Conservation (phyloP, 1,284 basidiomycete species). For the Ustanciosporium gigantosporum region DNA sequence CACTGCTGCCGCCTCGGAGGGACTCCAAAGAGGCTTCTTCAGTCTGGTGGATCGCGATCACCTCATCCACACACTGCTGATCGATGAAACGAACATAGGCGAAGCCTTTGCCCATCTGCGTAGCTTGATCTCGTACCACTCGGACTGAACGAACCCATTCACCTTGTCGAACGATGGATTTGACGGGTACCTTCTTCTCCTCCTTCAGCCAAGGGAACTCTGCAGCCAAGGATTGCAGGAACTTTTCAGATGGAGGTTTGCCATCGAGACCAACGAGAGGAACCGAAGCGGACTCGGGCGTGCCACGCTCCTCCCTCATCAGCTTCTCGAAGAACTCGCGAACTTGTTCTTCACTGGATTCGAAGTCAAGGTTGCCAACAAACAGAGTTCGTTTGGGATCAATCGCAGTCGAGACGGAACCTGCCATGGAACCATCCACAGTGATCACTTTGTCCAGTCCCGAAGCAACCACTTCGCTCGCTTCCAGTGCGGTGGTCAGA, state of each 20-base stretch:
- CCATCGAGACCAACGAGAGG: constrained; percentile 31
- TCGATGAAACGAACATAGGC: constrained; percentile 86
- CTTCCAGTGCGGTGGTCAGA: constrained; percentile 44
- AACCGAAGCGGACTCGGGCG: constrained; percentile 29
- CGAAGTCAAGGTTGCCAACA: constrained; percentile 91
- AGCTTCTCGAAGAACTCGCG: constrained; percentile 83
- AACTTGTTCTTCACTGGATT: constrained; percentile 85
- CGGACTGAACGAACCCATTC: constrained; percentile 82
- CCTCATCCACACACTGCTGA: constrained; percentile 64
- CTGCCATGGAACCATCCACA: constrained; percentile 36
- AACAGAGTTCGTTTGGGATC: constrained; percentile 75
- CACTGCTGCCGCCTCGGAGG: not conserved
- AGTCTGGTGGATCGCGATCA: constrained; percentile 53
- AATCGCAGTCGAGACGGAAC: constrained; percentile 16
- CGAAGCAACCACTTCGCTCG: constrained; percentile 41
- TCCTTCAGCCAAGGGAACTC: constrained; percentile 23
- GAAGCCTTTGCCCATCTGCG: constrained; percentile 96
- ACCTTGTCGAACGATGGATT: constrained; percentile 33
- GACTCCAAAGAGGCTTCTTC: constrained; percentile 52
- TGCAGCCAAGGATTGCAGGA: constrained; percentile 13
- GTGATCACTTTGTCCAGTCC: constrained; percentile 51
- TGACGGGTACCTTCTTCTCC: constrained; percentile 12
- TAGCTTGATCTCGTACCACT: constrained; percentile 85
- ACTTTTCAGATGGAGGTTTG: constrained; percentile 6
- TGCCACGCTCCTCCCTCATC: constrained; percentile 75